phyloP scores from a whole-genome alignment of 768 basidiomycete genomes.

The Russula olivacea region DNA sequence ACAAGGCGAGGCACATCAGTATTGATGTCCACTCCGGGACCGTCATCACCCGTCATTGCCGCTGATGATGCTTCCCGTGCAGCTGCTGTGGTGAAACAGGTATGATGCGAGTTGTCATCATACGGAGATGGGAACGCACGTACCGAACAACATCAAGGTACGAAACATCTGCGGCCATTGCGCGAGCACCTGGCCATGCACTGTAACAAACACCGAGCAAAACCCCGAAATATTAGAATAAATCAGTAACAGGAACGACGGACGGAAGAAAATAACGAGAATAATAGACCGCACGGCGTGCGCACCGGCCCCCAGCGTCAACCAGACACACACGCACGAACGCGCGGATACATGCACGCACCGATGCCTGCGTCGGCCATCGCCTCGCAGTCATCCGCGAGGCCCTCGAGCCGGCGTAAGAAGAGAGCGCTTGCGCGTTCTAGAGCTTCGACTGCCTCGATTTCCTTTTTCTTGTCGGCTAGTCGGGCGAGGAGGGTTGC shows the following conservation, averaged over 20 bases:
- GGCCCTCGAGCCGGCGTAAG: constrained; percentile 58
- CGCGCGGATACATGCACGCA: constrained; percentile 27
- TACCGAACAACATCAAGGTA: constrained; percentile 64
- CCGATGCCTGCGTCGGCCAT: constrained; percentile 77
- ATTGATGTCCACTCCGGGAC: constrained; percentile 2
- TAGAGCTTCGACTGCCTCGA: constrained; percentile 66
- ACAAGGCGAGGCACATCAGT: constrained; percentile 46
- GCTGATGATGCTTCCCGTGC: constrained; percentile 38
- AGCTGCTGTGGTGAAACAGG: constrained; percentile 38
- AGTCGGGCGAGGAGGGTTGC: constrained; percentile 52
- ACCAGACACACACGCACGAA: too few species aligned
- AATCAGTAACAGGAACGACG: background rate
- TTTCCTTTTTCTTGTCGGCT: constrained; percentile 76
- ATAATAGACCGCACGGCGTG: too few species aligned
- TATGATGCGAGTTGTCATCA: background rate
- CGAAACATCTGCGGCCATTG: constrained; percentile 84
- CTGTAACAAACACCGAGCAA: constrained; percentile 34
- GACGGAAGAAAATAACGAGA: background rate
- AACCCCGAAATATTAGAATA: background rate
- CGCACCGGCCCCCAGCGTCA: too few species aligned
- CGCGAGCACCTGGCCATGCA: constrained; percentile 69
- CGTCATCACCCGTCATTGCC: constrained; percentile 27
- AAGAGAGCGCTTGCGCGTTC: constrained; percentile 59
- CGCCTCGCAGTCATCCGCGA: constrained; percentile 66
- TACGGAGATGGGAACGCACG: constrained; percentile 26